Percentiles rank a stretch among this genome's conserved stretches.
phyloP scores from a whole-genome alignment of 768 basidiomycete species.

The Leucosporidium yakuticum region DNA sequence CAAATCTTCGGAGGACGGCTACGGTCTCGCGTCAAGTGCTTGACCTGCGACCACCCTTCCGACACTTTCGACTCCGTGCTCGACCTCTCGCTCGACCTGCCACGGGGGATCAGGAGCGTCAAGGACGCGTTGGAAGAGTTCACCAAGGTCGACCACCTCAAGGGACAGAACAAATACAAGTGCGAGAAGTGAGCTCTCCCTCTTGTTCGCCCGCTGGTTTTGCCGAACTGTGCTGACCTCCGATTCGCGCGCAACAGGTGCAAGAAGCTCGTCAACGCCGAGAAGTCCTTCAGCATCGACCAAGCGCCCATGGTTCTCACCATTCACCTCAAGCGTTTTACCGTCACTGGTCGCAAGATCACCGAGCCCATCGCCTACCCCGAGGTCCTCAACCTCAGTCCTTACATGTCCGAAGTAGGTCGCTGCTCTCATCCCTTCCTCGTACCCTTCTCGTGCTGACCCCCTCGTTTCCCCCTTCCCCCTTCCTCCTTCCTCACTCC shows the following conservation, averaged over 20 bases:
- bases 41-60: conserved; percentile 72
- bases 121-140: conserved; percentile 73
- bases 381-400: conserved; percentile 62
- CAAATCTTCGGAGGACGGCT: conserved; percentile 86
- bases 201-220: not conserved
- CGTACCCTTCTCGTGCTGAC: not conserved
- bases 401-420: conserved; percentile 69
- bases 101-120: conserved; percentile 50
- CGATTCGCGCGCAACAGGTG: conserved; percentile 54
- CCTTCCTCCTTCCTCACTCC: not conserved
- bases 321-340: conserved; percentile 88
- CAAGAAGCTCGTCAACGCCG: conserved; percentile 80
- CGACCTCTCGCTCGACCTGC: conserved; percentile 88
- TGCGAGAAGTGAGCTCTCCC: conserved; percentile 79
- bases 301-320: conserved; percentile 83
- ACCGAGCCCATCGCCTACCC: conserved; percentile 70
- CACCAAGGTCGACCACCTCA: conserved; percentile 70
- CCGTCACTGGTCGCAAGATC: conserved; percentile 78
- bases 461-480: not conserved
- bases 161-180: conserved; percentile 91
- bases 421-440: not conserved
- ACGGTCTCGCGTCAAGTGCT: conserved; percentile 83
- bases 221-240: not conserved
- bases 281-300: conserved; percentile 82
- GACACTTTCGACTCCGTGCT: conserved; percentile 95